Conservation (phyloP, 2,329 filamentous ascomycete genomes). For the Diaporthe citri region DNA sequence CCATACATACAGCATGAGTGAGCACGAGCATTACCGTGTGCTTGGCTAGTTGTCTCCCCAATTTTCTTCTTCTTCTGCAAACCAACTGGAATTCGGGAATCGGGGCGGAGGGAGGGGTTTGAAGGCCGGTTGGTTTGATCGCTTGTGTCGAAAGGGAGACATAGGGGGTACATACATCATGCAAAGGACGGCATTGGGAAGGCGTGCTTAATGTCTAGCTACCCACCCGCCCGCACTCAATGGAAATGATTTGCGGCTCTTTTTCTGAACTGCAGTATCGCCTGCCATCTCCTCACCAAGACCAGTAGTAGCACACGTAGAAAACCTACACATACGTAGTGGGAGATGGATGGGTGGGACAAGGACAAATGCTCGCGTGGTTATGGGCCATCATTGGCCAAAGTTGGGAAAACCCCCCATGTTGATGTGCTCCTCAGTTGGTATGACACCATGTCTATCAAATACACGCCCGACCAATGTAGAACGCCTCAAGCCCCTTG, state of each 20-base stretch:
- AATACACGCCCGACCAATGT: conserved; percentile 23
- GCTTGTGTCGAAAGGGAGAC: background rate
- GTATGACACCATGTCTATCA: conserved; percentile 31
- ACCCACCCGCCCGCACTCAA: conserved; percentile 1
- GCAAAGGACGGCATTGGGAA: background rate
- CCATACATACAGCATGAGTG: conserved; percentile 7
- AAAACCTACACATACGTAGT: background rate
- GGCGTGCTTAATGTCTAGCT: conserved; percentile 24
- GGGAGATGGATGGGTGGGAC: background rate
- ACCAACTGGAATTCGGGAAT: background rate
- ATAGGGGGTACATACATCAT: background rate
- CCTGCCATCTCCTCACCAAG: background rate
- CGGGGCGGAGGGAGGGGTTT: too few species aligned
- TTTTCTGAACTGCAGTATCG: background rate
- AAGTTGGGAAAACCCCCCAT: background rate
- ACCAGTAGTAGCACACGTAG: background rate
- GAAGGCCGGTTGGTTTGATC: background rate
- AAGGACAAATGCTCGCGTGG: background rate
- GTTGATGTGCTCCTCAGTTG: conserved; percentile 24
- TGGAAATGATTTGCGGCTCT: conserved; percentile 15
- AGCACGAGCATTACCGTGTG: conserved; percentile 9
- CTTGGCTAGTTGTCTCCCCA: background rate
- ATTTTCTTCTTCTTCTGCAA: background rate
- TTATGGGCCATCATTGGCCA: background rate
- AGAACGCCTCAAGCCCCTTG: conserved; percentile 17